A percentile compares a stretch with the other conserved stretches of the same genome.
Evolutionary conservation across 169 alveolate genomes (phyloP).

Genomic region (Amoebophrya sp.): DNA sequence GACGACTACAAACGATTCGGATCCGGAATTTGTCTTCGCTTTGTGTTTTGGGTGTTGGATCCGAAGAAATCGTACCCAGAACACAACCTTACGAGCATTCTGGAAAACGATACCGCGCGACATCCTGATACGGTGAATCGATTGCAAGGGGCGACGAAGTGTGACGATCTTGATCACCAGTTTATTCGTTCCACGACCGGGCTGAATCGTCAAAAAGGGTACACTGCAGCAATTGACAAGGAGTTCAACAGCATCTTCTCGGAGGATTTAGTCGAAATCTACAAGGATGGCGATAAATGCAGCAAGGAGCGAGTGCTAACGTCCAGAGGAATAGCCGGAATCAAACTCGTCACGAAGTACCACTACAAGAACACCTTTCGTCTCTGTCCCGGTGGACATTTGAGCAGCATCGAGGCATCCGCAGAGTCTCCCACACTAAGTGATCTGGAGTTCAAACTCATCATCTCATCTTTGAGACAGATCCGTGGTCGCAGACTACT

Average conservation of each 20-base stretch:
- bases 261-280: background rate
- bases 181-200: background rate
- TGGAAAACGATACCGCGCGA: background rate
- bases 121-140: background rate
- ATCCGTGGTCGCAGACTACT: background rate
- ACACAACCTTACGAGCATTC: background rate
- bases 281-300: background rate
- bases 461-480: background rate
- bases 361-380: background rate
- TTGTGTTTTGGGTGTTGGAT: background rate
- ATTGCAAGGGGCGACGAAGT: background rate
- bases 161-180: background rate
- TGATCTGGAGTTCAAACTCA: background rate
- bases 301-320: background rate
- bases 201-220: background rate
- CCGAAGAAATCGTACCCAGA: background rate
- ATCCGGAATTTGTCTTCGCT: background rate
- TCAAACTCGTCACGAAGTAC: background rate
- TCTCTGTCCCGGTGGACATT: background rate
- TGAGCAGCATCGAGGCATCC: background rate
- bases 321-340: background rate
- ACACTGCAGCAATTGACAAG: background rate
- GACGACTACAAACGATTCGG: background rate
- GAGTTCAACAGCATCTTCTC: background rate
- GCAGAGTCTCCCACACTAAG: background rate